Percentiles rank a stretch among this genome's conserved stretches.
Evolutionary conservation across 2,329 filamentous ascomycete genomes (phyloP).

Genomic region (Venturia pyrina): DNA sequence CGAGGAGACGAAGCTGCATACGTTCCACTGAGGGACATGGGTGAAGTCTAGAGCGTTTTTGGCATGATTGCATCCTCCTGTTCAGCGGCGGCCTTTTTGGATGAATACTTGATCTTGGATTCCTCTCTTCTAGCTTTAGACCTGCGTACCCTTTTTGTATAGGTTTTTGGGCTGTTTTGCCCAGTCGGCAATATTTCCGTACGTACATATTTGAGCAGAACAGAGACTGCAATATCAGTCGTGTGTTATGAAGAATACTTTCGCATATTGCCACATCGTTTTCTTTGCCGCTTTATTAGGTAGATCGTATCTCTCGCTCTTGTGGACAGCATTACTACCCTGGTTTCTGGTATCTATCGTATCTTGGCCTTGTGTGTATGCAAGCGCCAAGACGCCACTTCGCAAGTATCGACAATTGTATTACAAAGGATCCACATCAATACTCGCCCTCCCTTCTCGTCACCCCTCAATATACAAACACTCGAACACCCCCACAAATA

Average conservation of each 20-base stretch:
- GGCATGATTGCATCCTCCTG: neutral
- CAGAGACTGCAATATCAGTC: neutral
- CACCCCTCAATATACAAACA: no score
- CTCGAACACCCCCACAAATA: no score
- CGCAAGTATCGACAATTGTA: no score
- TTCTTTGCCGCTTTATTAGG: no score
- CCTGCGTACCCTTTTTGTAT: neutral
- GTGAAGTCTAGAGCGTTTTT: conserved; percentile 15
- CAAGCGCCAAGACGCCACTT: no score
- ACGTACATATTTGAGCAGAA: neutral
- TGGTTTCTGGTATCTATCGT: no score
- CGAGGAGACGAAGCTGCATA: conserved; percentile 32
- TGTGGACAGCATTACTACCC: no score
- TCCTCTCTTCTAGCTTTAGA: neutral
- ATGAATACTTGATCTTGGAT: neutral
- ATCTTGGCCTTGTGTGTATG: no score
- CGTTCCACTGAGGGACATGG: conserved; percentile 35
- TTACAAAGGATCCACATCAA: no score
- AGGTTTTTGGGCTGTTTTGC: neutral
- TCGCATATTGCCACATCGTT: no score
- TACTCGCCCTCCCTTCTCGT: no score
- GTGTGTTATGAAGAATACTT: neutral
- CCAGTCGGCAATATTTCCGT: neutral
- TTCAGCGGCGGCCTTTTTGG: neutral
- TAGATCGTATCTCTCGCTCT: no score